A percentile compares a stretch with the other conserved stretches of the same genome.
Conservation (phyloP, 139 green algal species). For the Parachlorella kessleri region DNA sequence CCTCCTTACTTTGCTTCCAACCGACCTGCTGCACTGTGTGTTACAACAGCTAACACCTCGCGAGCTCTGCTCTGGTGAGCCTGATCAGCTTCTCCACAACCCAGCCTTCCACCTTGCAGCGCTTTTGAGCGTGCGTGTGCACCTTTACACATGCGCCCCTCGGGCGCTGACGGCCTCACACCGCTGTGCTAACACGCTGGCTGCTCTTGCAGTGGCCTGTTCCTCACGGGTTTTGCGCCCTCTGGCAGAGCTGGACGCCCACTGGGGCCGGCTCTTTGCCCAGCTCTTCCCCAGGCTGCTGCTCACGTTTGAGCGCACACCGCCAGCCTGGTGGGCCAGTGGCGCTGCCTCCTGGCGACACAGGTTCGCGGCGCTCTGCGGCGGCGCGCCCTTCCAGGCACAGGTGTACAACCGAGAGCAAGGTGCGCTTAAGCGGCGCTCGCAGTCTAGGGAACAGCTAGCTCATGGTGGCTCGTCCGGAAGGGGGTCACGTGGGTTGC, state of each 20-base stretch:
- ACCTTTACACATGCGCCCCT: no score
- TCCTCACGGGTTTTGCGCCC: background rate
- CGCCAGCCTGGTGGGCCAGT: background rate
- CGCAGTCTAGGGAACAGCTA: no score
- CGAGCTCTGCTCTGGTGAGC: background rate
- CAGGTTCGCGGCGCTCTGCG: background rate
- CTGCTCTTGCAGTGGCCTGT: background rate
- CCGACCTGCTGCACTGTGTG: background rate
- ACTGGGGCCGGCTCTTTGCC: background rate
- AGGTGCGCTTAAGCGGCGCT: background rate
- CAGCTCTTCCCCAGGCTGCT: background rate
- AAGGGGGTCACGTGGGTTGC: no score
- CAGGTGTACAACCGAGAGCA: background rate
- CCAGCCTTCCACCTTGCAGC: background rate
- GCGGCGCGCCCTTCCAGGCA: background rate
- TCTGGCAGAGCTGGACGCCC: background rate
- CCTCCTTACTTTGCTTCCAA: no score
- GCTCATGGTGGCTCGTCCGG: no score
- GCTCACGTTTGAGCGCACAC: background rate
- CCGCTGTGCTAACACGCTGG: background rate
- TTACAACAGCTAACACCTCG: background rate
- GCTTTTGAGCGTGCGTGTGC: background rate
- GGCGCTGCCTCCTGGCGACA: background rate
- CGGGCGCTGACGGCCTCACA: no score
- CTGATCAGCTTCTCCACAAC: background rate